Evolutionary conservation across 768 basidiomycete species (phyloP).

Genomic region (Lactarius indigo): DNA sequence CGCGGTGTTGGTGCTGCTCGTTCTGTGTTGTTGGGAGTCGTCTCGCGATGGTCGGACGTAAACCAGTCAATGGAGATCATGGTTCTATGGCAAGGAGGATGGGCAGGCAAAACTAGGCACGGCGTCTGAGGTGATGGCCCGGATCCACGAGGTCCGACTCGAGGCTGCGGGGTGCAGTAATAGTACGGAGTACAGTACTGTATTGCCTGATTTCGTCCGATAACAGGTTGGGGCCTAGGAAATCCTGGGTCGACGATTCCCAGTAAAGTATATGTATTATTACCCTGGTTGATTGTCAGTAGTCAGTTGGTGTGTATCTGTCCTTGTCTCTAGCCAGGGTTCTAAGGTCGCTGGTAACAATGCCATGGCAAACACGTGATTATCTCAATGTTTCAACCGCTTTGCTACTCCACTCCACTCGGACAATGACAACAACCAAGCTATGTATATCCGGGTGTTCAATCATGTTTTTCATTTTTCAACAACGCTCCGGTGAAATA

Average conservation of each 20-base stretch:
- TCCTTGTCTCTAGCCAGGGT: no score
- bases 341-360: background rate
- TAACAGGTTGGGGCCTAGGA: background rate
- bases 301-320: background rate
- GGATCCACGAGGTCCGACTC: slow-evolving; percentile 11
- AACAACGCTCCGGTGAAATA: slow-evolving; percentile 5
- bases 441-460: slow-evolving; percentile 12
- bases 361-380: background rate
- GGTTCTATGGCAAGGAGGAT: background rate
- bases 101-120: background rate
- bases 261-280: background rate
- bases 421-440: background rate
- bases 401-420: background rate
- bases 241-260: background rate
- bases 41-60: slow-evolving; percentile 5
- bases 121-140: background rate
- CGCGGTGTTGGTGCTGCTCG: slow-evolving; percentile 4
- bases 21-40: background rate
- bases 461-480: slow-evolving; percentile 19
- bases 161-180: background rate
- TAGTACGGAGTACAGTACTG: background rate
- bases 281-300: background rate
- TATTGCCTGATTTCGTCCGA: background rate
- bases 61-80: slow-evolving; percentile 17
- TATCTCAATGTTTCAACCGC: background rate